A percentile compares a stretch with the other conserved stretches of the same genome.
These are phyloP conservation scores for Cichorium intybus DNA, from an alignment of 140 eudicot genomes.

Conservation along the genomic window DNA sequence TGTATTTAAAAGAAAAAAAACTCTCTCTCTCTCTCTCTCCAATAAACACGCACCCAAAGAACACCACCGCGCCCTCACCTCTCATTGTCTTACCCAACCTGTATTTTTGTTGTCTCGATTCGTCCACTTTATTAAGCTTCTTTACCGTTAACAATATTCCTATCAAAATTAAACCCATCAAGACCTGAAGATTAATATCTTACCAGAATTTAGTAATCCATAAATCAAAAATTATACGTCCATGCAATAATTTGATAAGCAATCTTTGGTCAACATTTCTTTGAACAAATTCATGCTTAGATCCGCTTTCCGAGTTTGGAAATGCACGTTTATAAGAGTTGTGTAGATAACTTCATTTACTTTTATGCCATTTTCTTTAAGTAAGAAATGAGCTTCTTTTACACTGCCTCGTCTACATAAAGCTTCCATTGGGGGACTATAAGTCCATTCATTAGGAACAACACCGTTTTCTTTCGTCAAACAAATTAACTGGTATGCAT, in stretches of 20 bases:
- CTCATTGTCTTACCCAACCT: too few species aligned
- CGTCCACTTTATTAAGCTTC: too few species aligned
- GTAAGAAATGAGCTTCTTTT: conserved; percentile 53
- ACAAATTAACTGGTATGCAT: conserved; percentile 58
- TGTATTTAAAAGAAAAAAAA: too few species aligned
- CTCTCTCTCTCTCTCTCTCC: too few species aligned
- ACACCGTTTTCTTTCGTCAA: conserved; percentile 56
- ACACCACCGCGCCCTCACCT: too few species aligned
- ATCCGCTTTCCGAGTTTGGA: conserved; percentile 46
- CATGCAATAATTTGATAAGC: conserved; percentile 61
- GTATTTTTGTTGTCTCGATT: too few species aligned
- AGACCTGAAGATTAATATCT: too few species aligned
- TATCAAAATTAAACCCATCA: too few species aligned
- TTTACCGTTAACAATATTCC: too few species aligned
- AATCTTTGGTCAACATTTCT: conserved; percentile 48
- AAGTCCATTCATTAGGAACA: conserved; percentile 67
- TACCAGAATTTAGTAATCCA: too few species aligned
- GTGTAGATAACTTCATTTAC: conserved; percentile 59
- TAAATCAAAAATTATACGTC: conserved; percentile 62
- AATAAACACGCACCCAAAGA: too few species aligned
- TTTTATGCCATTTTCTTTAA: conserved; percentile 51
- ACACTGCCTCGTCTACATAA: too few species aligned
- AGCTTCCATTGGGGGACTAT: conserved; percentile 45
- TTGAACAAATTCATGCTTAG: conserved; percentile 46
- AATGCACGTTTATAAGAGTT: conserved; percentile 66